phyloP scores from a whole-genome alignment of 768 basidiomycete species.

The Tricholoma terreum region DNA sequence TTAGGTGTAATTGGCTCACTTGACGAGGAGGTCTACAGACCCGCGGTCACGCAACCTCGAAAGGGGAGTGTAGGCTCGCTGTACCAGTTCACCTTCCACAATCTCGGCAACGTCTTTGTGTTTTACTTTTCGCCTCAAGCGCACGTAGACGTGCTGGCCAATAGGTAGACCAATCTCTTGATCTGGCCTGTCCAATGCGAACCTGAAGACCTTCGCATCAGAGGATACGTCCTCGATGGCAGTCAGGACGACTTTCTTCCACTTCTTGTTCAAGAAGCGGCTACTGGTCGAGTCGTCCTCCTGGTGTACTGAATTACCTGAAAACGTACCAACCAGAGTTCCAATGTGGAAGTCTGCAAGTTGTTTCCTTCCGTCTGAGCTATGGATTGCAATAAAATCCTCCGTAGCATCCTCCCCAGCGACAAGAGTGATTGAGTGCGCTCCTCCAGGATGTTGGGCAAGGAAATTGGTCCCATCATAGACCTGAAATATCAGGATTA shows the following conservation, averaged over 20 bases:
- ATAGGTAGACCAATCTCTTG: conserved; percentile 51
- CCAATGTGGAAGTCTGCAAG: conserved; percentile 10
- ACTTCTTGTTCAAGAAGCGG: conserved; percentile 41
- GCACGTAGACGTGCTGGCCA: conserved; percentile 60
- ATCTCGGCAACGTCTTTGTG: conserved; percentile 6
- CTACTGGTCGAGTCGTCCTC: conserved; percentile 2
- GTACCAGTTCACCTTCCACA: conserved; percentile 38
- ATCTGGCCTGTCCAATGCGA: conserved; percentile 37
- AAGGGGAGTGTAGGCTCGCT: conserved; percentile 61
- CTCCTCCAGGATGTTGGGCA: conserved; percentile 57
- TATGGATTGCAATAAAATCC: conserved; percentile 62
- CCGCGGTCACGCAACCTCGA: conserved; percentile 40
- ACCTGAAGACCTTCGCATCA: conserved; percentile 49
- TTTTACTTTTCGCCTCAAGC: conserved; percentile 35
- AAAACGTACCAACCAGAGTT: conserved; percentile 5
- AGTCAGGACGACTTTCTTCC: conserved; percentile 45
- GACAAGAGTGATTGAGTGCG: conserved; percentile 49
- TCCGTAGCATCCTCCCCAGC: conserved; percentile 62
- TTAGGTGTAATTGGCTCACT: conserved; percentile 11
- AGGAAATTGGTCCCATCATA: conserved; percentile 53
- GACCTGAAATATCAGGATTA: conserved; percentile 23
- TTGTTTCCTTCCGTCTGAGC: conserved; percentile 34
- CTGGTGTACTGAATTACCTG: conserved; percentile 12
- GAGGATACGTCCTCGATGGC: conserved; percentile 39
- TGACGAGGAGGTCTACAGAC: conserved; percentile 52